A percentile compares a stretch with the other conserved stretches of the same genome.
Evolutionary conservation across 495 filamentous ascomycete species (phyloP).

Genomic region (Pyrenopolyporus hunteri): DNA sequence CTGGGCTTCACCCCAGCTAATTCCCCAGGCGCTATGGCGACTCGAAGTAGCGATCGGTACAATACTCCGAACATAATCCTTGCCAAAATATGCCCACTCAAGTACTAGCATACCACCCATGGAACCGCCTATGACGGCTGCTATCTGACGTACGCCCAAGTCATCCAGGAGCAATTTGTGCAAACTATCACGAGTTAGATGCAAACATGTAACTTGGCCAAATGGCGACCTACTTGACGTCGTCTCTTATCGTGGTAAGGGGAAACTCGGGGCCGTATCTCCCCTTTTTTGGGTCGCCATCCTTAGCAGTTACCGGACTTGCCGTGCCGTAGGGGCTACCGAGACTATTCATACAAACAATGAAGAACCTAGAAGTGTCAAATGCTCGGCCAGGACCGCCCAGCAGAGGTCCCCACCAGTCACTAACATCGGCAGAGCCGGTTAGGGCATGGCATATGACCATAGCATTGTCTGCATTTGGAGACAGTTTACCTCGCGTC

Average conservation of each 20-base stretch:
- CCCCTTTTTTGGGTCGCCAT: slow-evolving; percentile 74
- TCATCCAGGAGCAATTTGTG: slow-evolving; percentile 92
- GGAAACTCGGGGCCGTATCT: slow-evolving; percentile 96
- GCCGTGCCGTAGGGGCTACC: slow-evolving; percentile 96
- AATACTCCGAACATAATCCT: slow-evolving; percentile 88
- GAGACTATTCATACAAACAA: slow-evolving; percentile 94
- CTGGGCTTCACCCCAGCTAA: slow-evolving; percentile 98
- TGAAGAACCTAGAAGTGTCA: slow-evolving; percentile 89
- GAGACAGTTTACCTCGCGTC: slow-evolving; percentile 76
- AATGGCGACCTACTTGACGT: slow-evolving; percentile 76
- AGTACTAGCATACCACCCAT: slow-evolving; percentile 98
- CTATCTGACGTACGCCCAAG: slow-evolving; percentile 83
- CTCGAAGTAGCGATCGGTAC: slow-evolving; percentile 95
- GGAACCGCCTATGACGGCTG: slow-evolving; percentile 92
- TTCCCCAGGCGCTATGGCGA: slow-evolving; percentile 97
- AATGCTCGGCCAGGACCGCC: slow-evolving; percentile 90
- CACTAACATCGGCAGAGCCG: slow-evolving; percentile 91
- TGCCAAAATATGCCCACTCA: slow-evolving; percentile 96
- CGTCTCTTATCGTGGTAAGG: slow-evolving; percentile 90
- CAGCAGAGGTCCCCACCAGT: slow-evolving; percentile 98
- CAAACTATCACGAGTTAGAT: slow-evolving; percentile 59
- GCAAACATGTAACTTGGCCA: slow-evolving; percentile 1
- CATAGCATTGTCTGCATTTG: slow-evolving; percentile 84
- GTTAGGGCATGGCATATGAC: slow-evolving; percentile 97
- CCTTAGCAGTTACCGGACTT: slow-evolving; percentile 88